Evolutionary conservation across 2,329 filamentous ascomycete species (phyloP).

Genomic region (Cladosporium sp.): DNA sequence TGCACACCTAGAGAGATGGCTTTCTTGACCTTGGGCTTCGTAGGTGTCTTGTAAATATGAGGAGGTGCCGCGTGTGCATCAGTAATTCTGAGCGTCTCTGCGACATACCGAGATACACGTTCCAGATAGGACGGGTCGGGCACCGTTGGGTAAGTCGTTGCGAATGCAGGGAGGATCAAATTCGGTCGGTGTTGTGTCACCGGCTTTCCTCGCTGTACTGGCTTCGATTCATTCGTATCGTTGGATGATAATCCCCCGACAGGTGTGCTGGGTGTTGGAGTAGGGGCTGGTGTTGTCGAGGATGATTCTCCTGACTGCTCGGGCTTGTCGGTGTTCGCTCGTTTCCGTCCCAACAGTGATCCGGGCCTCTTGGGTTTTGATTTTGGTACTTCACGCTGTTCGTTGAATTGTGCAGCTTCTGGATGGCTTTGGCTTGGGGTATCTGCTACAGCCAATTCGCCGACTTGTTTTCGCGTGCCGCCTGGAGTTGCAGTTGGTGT

Average conservation of each 20-base stretch:
- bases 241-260: not conserved
- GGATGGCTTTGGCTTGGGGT: constrained; percentile 47
- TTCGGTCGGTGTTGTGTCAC: constrained; percentile 45
- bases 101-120: constrained; percentile 33
- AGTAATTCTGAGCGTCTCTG: constrained; percentile 30
- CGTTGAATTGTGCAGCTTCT: constrained; percentile 49
- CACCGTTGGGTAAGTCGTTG: constrained; percentile 56
- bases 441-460: constrained; percentile 46
- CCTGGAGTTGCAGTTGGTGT: constrained; percentile 50
- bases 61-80: constrained; percentile 45
- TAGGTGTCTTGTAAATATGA: constrained; percentile 66
- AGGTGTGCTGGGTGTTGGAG: not conserved
- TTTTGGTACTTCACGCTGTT: constrained; percentile 27
- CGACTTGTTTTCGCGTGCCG: constrained; percentile 54
- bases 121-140: constrained; percentile 43
- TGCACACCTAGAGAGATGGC: constrained; percentile 93
- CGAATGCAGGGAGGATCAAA: constrained; percentile 65
- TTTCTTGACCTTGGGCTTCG: constrained; percentile 66
- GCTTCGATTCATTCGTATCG: constrained; percentile 3
- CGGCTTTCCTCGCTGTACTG: constrained; percentile 24
- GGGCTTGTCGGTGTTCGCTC: constrained; percentile 18
- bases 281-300: not conserved
- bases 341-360: constrained; percentile 23
- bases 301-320: constrained; percentile 15
- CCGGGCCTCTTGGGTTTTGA: constrained; percentile 15